Evolutionary conservation across 257 asterid genomes (phyloP).

Genomic region (Solanum lycopersicoides): DNA sequence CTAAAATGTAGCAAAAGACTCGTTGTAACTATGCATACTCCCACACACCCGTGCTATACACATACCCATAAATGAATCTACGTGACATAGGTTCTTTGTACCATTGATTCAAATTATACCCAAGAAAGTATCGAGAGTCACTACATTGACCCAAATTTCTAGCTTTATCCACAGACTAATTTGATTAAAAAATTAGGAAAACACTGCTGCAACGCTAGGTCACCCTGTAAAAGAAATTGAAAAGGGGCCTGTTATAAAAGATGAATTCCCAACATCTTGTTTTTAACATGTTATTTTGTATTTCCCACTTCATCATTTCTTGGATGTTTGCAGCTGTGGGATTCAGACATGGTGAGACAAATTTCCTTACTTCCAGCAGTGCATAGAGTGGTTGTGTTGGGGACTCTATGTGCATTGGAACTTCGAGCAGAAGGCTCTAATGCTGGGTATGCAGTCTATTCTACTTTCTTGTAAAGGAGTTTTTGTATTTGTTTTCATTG

Average conservation of each 20-base stretch:
- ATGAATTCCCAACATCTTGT: background rate
- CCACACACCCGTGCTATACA: background rate
- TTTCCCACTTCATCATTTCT: background rate
- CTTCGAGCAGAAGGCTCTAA: conserved; percentile 66
- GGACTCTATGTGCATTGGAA: conserved; percentile 88
- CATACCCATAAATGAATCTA: background rate
- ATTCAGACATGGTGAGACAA: conserved; percentile 39
- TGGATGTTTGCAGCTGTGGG: conserved; percentile 59
- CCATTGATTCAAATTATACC: background rate
- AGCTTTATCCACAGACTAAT: background rate
- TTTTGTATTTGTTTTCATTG: background rate
- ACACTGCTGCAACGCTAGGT: background rate
- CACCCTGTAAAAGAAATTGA: background rate
- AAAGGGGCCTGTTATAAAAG: background rate
- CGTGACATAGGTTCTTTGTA: background rate
- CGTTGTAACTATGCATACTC: background rate
- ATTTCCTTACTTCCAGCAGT: conserved; percentile 72
- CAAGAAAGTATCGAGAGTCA: background rate
- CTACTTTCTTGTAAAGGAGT: background rate
- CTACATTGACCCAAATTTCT: background rate
- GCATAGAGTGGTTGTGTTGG: conserved; percentile 62
- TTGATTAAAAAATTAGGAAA: background rate
- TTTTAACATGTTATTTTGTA: background rate
- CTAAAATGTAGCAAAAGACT: background rate
- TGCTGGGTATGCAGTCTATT: conserved; percentile 49